A percentile compares a stretch with the other conserved stretches of the same genome.
phyloP scores from a whole-genome alignment of 2,329 filamentous ascomycete genomes.

The Penicillium aurantiogriseum region DNA sequence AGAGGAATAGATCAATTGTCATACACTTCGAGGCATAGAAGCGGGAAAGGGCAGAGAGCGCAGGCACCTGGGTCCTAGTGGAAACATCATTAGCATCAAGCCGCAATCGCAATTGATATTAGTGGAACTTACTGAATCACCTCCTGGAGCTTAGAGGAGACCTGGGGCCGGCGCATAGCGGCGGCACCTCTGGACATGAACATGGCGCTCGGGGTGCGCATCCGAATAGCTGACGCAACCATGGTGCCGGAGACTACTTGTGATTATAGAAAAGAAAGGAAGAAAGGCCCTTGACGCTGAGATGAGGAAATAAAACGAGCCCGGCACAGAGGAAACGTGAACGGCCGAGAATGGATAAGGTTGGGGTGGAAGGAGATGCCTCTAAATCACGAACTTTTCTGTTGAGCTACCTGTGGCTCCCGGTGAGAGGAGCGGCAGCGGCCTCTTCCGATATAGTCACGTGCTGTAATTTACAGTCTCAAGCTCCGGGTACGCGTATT shows the following conservation, averaged over 20 bases:
- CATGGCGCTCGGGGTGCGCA: conserved; percentile 46
- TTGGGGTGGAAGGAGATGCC: conserved; percentile 31
- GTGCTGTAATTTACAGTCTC: not conserved
- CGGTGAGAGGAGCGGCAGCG: conserved; percentile 33
- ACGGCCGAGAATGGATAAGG: conserved; percentile 28
- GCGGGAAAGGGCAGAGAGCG: conserved; percentile 60
- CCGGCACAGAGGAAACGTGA: conserved; percentile 20
- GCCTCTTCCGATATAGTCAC: conserved; percentile 33
- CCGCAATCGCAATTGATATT: not conserved
- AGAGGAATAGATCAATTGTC: conserved; percentile 24
- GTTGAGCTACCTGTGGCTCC: conserved; percentile 37
- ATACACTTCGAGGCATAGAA: conserved; percentile 70
- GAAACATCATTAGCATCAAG: conserved; percentile 23
- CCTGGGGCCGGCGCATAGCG: conserved; percentile 47
- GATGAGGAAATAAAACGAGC: conserved; percentile 19
- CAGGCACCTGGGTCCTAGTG: conserved; percentile 47
- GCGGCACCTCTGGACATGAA: conserved; percentile 42
- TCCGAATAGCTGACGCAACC: conserved; percentile 53
- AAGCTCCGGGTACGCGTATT: not conserved
- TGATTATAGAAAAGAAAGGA: conserved; percentile 21
- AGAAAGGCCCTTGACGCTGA: conserved; percentile 25
- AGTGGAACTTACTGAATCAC: conserved; percentile 39
- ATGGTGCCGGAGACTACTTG: conserved; percentile 46
- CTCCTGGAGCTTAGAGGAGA: conserved; percentile 45
- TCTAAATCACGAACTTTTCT: conserved; percentile 40